Conservation (phyloP, 495 filamentous ascomycete genomes). For the Amorphotheca resinae region DNA sequence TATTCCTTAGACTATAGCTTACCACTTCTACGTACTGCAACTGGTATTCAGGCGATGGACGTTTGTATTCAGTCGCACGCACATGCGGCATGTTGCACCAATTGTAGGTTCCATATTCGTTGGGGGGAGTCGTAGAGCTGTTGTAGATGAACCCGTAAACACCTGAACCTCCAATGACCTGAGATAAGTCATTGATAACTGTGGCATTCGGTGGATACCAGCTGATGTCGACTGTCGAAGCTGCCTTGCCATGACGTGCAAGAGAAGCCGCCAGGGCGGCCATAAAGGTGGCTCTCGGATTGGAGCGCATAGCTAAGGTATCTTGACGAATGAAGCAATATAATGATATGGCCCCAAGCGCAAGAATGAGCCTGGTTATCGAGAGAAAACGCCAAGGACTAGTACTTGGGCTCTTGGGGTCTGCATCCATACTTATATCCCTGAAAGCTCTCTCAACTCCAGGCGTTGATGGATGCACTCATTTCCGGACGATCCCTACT, state of each 20-base stretch:
- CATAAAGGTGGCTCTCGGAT: slow-evolving; percentile 7
- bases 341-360: slow-evolving; percentile 6
- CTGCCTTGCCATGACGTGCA: slow-evolving; percentile 8
- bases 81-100: slow-evolving; percentile 73
- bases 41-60: slow-evolving; percentile 33
- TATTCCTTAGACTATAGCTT: slow-evolving; percentile 11
- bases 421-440: too few relatives aligned
- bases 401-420: slow-evolving; percentile 1
- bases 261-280: slow-evolving; percentile 15
- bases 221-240: slow-evolving; percentile 25
- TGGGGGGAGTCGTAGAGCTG: slow-evolving; percentile 34
- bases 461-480: too few relatives aligned
- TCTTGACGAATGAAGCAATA: slow-evolving; percentile 8
- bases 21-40: slow-evolving; percentile 57
- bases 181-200: slow-evolving; percentile 41
- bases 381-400: slow-evolving; percentile 2
- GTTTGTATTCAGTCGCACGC: slow-evolving; percentile 41
- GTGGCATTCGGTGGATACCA: slow-evolving; percentile 48
- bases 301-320: slow-evolving; percentile 11
- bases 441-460: too few relatives aligned
- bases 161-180: slow-evolving; percentile 36
- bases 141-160: slow-evolving; percentile 55
- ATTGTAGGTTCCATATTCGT: slow-evolving; percentile 46
- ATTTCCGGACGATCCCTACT: too few relatives aligned
- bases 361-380: slow-evolving; percentile 9